Evolutionary conservation across 768 basidiomycete species (phyloP).

Genomic region (Lyophyllum atratum): DNA sequence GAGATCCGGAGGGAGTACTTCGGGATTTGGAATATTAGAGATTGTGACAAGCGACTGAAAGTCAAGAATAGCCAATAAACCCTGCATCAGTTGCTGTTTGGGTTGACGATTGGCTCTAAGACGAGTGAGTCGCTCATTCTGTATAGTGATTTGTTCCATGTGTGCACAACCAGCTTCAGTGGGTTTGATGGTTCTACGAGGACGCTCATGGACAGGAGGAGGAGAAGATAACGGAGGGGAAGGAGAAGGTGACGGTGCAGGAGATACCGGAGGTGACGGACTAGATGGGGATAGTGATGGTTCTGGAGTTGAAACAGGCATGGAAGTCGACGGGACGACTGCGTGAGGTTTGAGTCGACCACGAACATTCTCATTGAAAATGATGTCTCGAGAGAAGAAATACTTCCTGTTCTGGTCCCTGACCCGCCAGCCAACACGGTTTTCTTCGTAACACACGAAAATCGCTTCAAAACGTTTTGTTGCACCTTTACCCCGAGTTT

Average conservation of each 20-base stretch:
- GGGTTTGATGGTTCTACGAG: neutral
- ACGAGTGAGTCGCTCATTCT: neutral
- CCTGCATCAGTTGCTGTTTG: constrained; percentile 1
- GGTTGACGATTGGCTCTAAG: neutral
- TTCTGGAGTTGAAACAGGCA: no score
- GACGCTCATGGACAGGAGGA: neutral
- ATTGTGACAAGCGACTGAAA: neutral
- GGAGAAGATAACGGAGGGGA: neutral
- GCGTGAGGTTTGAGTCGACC: constrained; percentile 1
- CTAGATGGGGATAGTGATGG: neutral
- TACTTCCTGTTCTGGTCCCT: no score
- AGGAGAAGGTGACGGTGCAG: constrained; percentile 10
- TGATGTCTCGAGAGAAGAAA: no score
- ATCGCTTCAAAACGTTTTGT: neutral
- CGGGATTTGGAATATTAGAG: neutral
- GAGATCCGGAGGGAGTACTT: neutral
- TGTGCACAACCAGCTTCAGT: neutral
- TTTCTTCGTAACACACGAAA: constrained; percentile 13
- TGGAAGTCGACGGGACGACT: no score
- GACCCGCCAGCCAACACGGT: no score
- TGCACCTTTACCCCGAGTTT: constrained; percentile 19
- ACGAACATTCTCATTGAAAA: no score
- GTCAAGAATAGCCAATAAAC: neutral
- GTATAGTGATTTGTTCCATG: neutral
- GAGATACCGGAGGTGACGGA: no score